These are phyloP conservation scores for Pittosporum tobira DNA, from an alignment of 129 eudicot genomes.

Conservation along the genomic window DNA sequence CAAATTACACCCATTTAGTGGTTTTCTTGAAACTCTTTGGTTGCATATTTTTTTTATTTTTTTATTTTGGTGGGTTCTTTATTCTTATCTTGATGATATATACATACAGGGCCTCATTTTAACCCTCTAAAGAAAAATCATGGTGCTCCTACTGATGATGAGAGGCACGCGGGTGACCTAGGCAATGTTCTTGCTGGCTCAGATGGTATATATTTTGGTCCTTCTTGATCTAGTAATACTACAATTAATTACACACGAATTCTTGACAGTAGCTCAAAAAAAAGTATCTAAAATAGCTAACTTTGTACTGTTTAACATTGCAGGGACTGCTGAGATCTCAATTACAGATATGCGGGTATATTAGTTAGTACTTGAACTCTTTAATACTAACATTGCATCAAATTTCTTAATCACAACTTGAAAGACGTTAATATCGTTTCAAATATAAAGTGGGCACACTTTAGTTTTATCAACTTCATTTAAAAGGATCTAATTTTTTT, in stretches of 20 bases:
- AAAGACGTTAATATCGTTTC: not conserved
- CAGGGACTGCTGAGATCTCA: conserved; percentile 89
- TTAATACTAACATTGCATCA: not conserved
- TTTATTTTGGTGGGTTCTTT: not conserved
- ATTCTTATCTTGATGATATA: no score
- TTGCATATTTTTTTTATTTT: not conserved
- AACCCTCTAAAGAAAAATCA: conserved; percentile 83
- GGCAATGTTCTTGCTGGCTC: conserved; percentile 78
- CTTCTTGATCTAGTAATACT: not conserved
- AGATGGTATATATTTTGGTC: conserved; percentile 43
- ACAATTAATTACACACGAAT: not conserved
- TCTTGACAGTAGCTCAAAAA: no score
- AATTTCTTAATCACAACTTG: not conserved
- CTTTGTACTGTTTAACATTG: not conserved
- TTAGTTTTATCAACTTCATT: not conserved
- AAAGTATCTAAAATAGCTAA: not conserved
- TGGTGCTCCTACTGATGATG: conserved; percentile 78
- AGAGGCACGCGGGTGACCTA: conserved; percentile 89
- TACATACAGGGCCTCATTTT: conserved; percentile 65
- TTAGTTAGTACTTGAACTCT: not conserved
- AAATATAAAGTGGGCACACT: not conserved
- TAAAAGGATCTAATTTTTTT: not conserved
- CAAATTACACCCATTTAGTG: not conserved
- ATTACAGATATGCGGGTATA: conserved; percentile 62
- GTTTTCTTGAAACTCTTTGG: not conserved